Percentiles rank a stretch among this genome's conserved stretches.
Evolutionary conservation across 805 yeast genomes (phyloP).

Genomic region (Ogataea pignaliae): DNA sequence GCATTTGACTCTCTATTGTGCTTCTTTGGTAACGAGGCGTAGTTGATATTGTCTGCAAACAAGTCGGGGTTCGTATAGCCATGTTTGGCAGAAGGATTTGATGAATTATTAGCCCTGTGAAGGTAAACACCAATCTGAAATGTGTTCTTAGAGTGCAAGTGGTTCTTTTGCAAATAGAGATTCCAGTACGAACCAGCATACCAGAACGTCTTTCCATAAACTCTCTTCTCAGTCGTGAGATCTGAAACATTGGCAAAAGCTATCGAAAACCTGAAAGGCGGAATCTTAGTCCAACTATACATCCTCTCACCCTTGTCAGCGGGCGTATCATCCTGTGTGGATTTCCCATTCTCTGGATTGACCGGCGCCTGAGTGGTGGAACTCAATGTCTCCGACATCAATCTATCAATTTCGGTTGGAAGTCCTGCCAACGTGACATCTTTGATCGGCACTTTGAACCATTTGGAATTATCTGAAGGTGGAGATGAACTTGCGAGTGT

Average conservation of each 20-base stretch:
- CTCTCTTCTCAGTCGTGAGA: conserved; percentile 40
- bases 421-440: conserved; percentile 46
- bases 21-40: conserved; percentile 20
- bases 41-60: conserved; percentile 24
- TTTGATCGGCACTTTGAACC: conserved; percentile 40
- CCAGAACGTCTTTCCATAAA: conserved; percentile 50
- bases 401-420: conserved; percentile 33
- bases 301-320: conserved; percentile 11
- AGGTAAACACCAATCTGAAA: conserved; percentile 54
- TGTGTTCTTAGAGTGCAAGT: conserved; percentile 34
- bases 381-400: conserved; percentile 21
- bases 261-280: conserved; percentile 52
- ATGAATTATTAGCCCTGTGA: conserved; percentile 40
- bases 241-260: conserved; percentile 46
- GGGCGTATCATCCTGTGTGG: conserved; percentile 20
- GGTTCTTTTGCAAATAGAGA: conserved; percentile 46
- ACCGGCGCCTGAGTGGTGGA: conserved; percentile 7
- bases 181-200: conserved; percentile 63
- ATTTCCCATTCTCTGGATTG: conserved; percentile 19
- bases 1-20: conserved; percentile 2
- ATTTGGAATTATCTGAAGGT: conserved; percentile 27
- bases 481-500: conserved; percentile 23
- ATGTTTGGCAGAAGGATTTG: conserved; percentile 34
- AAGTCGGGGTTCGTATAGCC: conserved; percentile 39
- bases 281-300: conserved; percentile 39